Evolutionary conservation across 2,329 filamentous ascomycete genomes (phyloP), one percentile per base, ranked within the genome.

Genomic region (Stagonosporopsis rhizophila): DNA sequence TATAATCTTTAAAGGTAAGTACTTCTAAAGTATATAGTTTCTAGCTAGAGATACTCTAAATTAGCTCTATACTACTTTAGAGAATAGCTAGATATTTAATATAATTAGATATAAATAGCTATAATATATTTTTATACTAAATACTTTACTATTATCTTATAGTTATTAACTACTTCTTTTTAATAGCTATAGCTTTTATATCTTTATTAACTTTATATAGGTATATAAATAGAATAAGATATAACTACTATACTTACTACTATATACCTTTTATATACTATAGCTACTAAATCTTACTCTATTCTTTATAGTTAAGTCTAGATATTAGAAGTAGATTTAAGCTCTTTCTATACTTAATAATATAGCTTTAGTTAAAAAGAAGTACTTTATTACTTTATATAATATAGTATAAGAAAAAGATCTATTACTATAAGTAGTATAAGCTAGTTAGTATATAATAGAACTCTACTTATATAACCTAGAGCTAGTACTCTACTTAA

Each of bases 1-100:
- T 39, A 50, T 64, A 12, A 58, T 64, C 20, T 64, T 64, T 42
- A 64, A 62, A 45, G 61, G 59, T 22, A 53, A 66, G 44, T 38
- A 48, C 49, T 44, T 62, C n/a, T 46, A 66, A 42, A 58, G 38
- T 9, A 59, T 56, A 3, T 66, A 46, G 57, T 64, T 64, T 48
- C 54, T 56, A 22, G 19, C 11, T 23, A n/a, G 34, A 40, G 14
- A n/a, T 17, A 39, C 55, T 20, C 59, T 52, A 34, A 25, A 61
- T 15, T 62, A 44, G 61, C 41, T 49, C 9, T 64, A 61, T n/a
- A n/a, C n/a, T n/a, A n/a, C n/a, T n/a, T n/a, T n/a, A n/a, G n/a
- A n/a, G n/a, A n/a, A n/a, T n/a, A n/a, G n/a, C n/a, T n/a, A n/a
- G n/a, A n/a, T n/a, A n/a, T n/a, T n/a, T n/a, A n/a, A n/a, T n/a